These are phyloP conservation scores for Alternaria consortialis DNA, from an alignment of 2,329 filamentous ascomycete species.

Conservation along the genomic window DNA sequence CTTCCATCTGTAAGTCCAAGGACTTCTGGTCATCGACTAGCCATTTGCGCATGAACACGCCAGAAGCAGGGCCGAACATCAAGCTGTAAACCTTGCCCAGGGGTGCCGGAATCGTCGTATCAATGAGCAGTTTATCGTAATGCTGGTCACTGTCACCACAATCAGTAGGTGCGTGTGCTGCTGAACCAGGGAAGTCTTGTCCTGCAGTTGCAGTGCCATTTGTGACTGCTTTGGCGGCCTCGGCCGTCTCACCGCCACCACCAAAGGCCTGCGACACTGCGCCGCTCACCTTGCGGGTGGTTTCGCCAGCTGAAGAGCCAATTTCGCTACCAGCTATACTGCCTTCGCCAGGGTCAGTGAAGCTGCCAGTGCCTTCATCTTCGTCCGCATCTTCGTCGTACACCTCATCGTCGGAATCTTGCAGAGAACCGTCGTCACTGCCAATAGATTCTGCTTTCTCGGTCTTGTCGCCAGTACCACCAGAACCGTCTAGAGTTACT, in stretches of 20 bases:
- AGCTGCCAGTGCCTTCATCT: conserved; percentile 72
- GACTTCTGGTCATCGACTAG: conserved; percentile 88
- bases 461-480: conserved; percentile 84
- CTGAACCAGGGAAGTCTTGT: conserved; percentile 83
- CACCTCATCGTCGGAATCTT: conserved; percentile 77
- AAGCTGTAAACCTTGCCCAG: conserved; percentile 90
- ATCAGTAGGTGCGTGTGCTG: conserved; percentile 81
- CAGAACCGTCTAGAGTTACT: conserved; percentile 74
- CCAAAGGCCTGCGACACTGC: conserved; percentile 52
- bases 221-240: conserved; percentile 54
- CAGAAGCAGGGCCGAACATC: conserved; percentile 83
- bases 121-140: conserved; percentile 84
- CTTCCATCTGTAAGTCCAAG: conserved; percentile 82
- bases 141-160: conserved; percentile 82
- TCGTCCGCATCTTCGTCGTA: conserved; percentile 83
- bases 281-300: conserved; percentile 75
- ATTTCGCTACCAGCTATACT: conserved; percentile 65
- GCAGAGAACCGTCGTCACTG: conserved; percentile 59
- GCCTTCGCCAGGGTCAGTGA: conserved; percentile 63
- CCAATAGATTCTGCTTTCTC: conserved; percentile 76
- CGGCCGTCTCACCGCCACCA: conserved; percentile 38
- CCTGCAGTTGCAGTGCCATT: conserved; percentile 53
- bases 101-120: conserved; percentile 86
- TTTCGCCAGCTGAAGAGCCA: conserved; percentile 62
- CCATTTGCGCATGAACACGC: conserved; percentile 85